Conservation (phyloP, 208 protist genomes). For the Leishmania braziliensis region DNA sequence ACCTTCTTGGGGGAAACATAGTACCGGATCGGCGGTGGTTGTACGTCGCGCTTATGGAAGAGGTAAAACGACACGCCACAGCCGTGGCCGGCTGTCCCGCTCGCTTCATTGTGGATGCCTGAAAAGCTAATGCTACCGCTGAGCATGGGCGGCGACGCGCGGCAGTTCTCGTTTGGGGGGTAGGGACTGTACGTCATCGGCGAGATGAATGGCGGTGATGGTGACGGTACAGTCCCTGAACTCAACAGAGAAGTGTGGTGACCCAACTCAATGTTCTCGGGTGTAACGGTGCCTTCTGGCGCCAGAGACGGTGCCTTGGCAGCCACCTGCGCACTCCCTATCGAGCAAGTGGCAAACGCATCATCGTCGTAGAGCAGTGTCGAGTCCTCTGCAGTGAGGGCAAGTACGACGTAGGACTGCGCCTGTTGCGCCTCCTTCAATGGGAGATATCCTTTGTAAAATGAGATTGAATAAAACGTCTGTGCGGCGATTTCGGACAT, state of each 20-base stretch:
- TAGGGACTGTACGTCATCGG: slow-evolving; percentile 5
- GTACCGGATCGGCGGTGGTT: slow-evolving; percentile 71
- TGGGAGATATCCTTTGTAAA: slow-evolving; percentile 83
- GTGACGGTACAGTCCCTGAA: neutral
- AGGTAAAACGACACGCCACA: slow-evolving; percentile 56
- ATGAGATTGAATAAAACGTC: slow-evolving; percentile 52
- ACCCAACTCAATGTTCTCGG: neutral
- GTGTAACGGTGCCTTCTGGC: slow-evolving; percentile 4
- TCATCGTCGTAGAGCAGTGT: slow-evolving; percentile 22
- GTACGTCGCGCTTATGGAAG: slow-evolving; percentile 66
- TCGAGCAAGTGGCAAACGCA: neutral
- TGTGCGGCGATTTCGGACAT: slow-evolving; percentile 47
- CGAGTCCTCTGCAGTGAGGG: slow-evolving; percentile 18
- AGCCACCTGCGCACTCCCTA: neutral
- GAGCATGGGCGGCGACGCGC: neutral
- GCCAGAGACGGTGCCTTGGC: neutral
- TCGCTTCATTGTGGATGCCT: neutral
- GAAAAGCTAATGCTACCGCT: slow-evolving; percentile 25
- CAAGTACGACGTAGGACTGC: slow-evolving; percentile 63
- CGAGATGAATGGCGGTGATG: neutral
- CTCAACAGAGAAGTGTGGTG: slow-evolving; percentile 7
- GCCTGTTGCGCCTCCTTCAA: slow-evolving; percentile 43
- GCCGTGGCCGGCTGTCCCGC: neutral
- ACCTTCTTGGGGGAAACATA: slow-evolving; percentile 68
- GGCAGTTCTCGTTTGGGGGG: slow-evolving; percentile 17